Evolutionary conservation across 2,329 filamentous ascomycete genomes (phyloP), one percentile per base, ranked within the genome.

Genomic region (Xylaria sp.): DNA sequence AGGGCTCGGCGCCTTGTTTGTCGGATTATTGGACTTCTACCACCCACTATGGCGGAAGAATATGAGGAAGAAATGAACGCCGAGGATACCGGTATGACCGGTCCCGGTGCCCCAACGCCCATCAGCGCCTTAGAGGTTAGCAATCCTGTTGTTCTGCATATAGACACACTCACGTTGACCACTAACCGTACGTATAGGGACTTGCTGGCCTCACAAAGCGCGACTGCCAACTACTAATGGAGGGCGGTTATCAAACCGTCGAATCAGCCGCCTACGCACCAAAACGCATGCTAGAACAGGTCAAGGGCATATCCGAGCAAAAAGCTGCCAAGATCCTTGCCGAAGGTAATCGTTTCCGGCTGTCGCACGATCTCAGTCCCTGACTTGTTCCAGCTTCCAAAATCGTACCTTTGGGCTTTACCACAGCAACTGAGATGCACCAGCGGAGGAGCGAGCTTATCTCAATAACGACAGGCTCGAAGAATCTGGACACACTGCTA

Each of bases 401-500:
- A 77, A 85, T 98, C 53, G 95, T 99, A 0, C 95, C 95, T 0
- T 97, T 99, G 93, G 95, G 95, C 41, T 99, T 99, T 75, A 99
- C 96, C 1, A 99, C 95, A 0, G 95, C 95, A 3, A 99, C 95
- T 0, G 96, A 99, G 78, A 99, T 99, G 93, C 96, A 99, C 74
- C 92, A 94, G 70, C 90, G 95, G 67, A 88, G 96, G 76, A 97
- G 93, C 77, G 95, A 98, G 78, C 86, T 99, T 61, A 99, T 99
- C 68, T 97, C 93, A 13, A 97, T 99, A 68, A 97, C 95, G 3
- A 99, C 95, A 3, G 95, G 96, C 60, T 98, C 95, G 8, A 99
- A 99, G 79, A 93, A 97, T 73, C 85, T 99, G 9, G 95, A 99
- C 74, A 98, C 95, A 13, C 83, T 99, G 21, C 85, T 99, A 15